Evolutionary conservation across 2,329 filamentous ascomycete species (phyloP).

Genomic region (Cladorrhinum sp.): DNA sequence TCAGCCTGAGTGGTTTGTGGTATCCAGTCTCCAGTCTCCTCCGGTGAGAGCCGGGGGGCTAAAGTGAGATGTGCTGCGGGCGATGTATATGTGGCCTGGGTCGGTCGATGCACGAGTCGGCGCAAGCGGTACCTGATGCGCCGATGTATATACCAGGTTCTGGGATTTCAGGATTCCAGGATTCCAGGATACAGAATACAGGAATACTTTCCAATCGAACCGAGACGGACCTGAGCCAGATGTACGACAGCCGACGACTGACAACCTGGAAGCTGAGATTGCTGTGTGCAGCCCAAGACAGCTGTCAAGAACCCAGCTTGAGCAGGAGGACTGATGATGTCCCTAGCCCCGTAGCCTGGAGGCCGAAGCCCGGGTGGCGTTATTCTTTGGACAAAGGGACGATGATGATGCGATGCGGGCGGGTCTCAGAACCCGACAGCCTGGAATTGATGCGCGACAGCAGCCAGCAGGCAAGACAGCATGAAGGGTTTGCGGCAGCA

Average conservation of each 20-base stretch:
- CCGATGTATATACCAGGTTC: constrained; percentile 2
- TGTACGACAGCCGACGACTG: constrained; percentile 4
- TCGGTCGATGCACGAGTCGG: constrained; percentile 10
- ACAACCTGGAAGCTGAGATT: background rate
- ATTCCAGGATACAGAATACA: background rate
- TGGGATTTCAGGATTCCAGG: background rate
- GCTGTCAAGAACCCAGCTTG: no score
- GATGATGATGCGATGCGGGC: background rate
- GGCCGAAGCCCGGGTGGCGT: background rate
- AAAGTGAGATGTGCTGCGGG: background rate
- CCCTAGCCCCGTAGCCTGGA: background rate
- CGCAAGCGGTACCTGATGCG: constrained; percentile 10
- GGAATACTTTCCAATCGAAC: background rate
- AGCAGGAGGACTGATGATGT: background rate
- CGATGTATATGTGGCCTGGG: constrained; percentile 2
- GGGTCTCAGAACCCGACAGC: constrained; percentile 3
- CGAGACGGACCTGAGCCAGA: background rate
- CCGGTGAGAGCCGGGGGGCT: background rate
- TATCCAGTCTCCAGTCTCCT: background rate
- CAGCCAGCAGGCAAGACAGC: constrained; percentile 4
- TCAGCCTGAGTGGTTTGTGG: background rate
- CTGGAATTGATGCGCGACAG: background rate
- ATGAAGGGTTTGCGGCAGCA: background rate
- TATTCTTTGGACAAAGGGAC: background rate
- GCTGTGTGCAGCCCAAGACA: background rate